These are phyloP conservation scores for Ceratocystis eucalypticola DNA, from an alignment of 2,329 filamentous ascomycete genomes.

Conservation along the genomic window DNA sequence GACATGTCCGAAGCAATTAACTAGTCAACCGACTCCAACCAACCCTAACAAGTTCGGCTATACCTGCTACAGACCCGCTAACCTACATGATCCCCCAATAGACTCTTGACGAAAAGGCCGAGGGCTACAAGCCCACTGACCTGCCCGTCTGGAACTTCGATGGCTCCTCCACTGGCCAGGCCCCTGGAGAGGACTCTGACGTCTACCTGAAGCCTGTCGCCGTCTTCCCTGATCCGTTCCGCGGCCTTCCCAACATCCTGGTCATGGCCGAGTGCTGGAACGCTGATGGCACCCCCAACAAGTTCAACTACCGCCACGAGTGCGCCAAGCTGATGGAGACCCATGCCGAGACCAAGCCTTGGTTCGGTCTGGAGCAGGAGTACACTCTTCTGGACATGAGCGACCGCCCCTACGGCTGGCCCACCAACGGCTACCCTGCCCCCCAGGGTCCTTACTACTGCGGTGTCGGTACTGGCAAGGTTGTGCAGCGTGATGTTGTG, in stretches of 20 bases:
- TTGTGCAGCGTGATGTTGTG: slow-evolving; percentile 95
- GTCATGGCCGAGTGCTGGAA: slow-evolving; percentile 94
- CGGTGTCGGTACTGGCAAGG: slow-evolving; percentile 92
- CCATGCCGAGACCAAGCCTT: slow-evolving; percentile 70
- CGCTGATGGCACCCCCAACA: slow-evolving; percentile 87
- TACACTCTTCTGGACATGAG: slow-evolving; percentile 68
- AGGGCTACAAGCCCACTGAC: slow-evolving; percentile 34
- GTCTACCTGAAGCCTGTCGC: slow-evolving; percentile 88
- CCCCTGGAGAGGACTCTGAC: slow-evolving; percentile 89
- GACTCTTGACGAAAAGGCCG: slow-evolving; percentile 37
- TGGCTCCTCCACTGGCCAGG: slow-evolving; percentile 83
- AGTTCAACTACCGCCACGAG: slow-evolving; percentile 96
- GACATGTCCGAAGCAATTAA: not conserved
- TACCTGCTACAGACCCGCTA: not conserved
- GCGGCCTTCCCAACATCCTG: slow-evolving; percentile 77
- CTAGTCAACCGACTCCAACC: not conserved
- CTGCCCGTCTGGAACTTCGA: slow-evolving; percentile 45
- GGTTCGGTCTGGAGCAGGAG: slow-evolving; percentile 97
- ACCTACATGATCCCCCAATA: slow-evolving; percentile 22
- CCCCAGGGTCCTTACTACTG: slow-evolving; percentile 83
- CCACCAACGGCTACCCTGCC: slow-evolving; percentile 65
- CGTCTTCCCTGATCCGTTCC: slow-evolving; percentile 86
- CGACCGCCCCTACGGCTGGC: slow-evolving; percentile 73
- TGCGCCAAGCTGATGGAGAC: slow-evolving; percentile 79
- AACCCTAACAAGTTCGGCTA: not conserved